These are phyloP conservation scores for Paracoccidioides brasiliensis DNA, from an alignment of 2,329 filamentous ascomycete species.

Conservation along the genomic window DNA sequence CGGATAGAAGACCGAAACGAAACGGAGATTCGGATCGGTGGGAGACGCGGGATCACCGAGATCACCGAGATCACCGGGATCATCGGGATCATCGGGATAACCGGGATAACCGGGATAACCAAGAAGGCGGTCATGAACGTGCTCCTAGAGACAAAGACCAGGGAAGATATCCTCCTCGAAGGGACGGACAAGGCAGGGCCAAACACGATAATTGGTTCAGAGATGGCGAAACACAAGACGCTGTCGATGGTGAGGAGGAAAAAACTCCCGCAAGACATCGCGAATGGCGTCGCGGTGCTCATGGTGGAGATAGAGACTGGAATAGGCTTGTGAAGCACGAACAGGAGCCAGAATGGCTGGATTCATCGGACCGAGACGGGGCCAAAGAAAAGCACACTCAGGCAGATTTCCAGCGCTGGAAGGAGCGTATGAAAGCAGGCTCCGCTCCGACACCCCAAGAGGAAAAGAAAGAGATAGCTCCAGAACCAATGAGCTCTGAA, in stretches of 20 bases:
- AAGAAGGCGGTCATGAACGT: slow-evolving; percentile 36
- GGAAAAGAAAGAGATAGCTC: slow-evolving; percentile 32
- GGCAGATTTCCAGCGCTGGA: slow-evolving; percentile 90
- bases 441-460: slow-evolving; percentile 26
- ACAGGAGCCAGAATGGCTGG: slow-evolving; percentile 84
- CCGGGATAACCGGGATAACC: slow-evolving; percentile 34
- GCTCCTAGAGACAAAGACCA: slow-evolving; percentile 42
- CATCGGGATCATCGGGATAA: slow-evolving; percentile 33
- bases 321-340: slow-evolving; percentile 45
- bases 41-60: slow-evolving; percentile 38
- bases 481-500: slow-evolving; percentile 22
- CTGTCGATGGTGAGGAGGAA: slow-evolving; percentile 30
- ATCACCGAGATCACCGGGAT: slow-evolving; percentile 31
- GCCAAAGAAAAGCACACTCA: slow-evolving; percentile 62
- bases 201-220: slow-evolving; percentile 67
- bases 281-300: slow-evolving; percentile 46
- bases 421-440: slow-evolving; percentile 73
- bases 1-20: slow-evolving; percentile 27
- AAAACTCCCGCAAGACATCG: slow-evolving; percentile 43
- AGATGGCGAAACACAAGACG: slow-evolving; percentile 36
- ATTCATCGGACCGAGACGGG: slow-evolving; percentile 54
- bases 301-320: slow-evolving; percentile 41
- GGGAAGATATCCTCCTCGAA: slow-evolving; percentile 42
- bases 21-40: slow-evolving; percentile 33
- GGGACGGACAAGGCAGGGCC: slow-evolving; percentile 52